A percentile compares a stretch with the other conserved stretches of the same genome.
phyloP scores from a whole-genome alignment of 768 basidiomycete genomes.

The Termitomyces eurrhizus region DNA sequence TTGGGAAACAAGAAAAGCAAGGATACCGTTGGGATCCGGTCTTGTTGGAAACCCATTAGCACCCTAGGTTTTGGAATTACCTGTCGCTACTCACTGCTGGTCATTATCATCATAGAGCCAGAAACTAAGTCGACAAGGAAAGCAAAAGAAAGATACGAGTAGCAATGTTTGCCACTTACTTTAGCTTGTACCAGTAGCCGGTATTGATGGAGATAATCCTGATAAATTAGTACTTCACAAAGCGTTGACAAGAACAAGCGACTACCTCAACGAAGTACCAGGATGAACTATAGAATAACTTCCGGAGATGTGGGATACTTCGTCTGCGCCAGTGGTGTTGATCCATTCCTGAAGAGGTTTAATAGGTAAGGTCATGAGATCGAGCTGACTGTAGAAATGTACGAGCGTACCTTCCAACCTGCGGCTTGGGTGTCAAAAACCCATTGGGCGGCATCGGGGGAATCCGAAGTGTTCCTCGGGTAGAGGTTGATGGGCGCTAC shows the following conservation, averaged over 20 bases:
- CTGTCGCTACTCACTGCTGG: conserved; percentile 31
- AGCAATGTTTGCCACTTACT: conserved; percentile 28
- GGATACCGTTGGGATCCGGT: conserved; percentile 58
- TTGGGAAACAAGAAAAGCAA: conserved; percentile 48
- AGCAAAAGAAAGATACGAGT: not conserved
- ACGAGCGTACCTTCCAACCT: conserved; percentile 42
- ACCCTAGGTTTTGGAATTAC: not conserved
- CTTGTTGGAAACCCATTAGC: conserved; percentile 14
- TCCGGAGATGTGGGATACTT: conserved; percentile 47
- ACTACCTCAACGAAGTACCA: conserved; percentile 47
- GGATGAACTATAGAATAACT: conserved; percentile 49
- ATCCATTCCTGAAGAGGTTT: conserved; percentile 39
- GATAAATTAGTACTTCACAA: not conserved
- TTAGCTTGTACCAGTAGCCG: conserved; percentile 58
- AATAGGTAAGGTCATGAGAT: not conserved
- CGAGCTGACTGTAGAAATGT: not conserved
- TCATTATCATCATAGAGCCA: conserved; percentile 56
- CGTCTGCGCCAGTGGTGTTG: conserved; percentile 33
- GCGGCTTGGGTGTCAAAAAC: conserved; percentile 49
- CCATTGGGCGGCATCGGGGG: conserved; percentile 43
- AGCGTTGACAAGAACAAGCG: not conserved
- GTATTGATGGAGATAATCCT: conserved; percentile 61
- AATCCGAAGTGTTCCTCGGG: conserved; percentile 42
- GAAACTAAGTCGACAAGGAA: conserved; percentile 31
- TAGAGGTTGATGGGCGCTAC: conserved; percentile 55